Base-by-base conservation (phyloP, 352 stramenopile species). In the Blastocystis sp. region DNA sequence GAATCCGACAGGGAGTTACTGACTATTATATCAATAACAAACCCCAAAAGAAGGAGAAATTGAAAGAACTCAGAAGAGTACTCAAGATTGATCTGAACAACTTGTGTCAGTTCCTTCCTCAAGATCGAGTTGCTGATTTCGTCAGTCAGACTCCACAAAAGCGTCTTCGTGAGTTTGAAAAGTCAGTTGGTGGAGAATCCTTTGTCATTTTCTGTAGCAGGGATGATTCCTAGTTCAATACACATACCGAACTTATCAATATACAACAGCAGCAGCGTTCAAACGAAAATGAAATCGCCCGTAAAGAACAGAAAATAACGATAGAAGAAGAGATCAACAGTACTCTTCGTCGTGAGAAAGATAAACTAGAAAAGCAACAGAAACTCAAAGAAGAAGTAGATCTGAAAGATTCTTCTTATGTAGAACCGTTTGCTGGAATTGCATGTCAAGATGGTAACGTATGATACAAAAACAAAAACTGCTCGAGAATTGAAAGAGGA, bases 71-170 rank as follows among this genome's bases (percentile, higher is more conserved):
- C 5, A 94, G 97, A 78, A 88, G 92, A 51, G 88, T 90, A 19
- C 90, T 93, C n/a, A 92, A 94, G 49, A 98, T 98, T 86, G 92
- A 96, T 86, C 95, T 99, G 88, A 94, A 98, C 89, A 99, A 99
- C 88, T 91, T 98, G 43, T 98, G 95, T 83, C 97, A 97, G 59
- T 98, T 99, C 88, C 89, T 99, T 29, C 96, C 96, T 0, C 96
- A 99, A 89, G 95, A 98, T 88, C 96, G 95, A 89, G 95, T 96
- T 16, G 90, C 91, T 27, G 90, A 88, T 58, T 95, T 95, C 69
- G 91, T 89, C 29, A 63, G 43, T 5, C 71, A 81, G 35, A 66
- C 5, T 61, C n/a, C 71, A 9, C 71, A 81, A 27, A 52, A 63
- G 16, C 71, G 71, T 46, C 32, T 81, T 19, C 51, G 43, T 42